phyloP scores from a whole-genome alignment of 495 filamentous ascomycete species.

The Penicillium chermesinum region DNA sequence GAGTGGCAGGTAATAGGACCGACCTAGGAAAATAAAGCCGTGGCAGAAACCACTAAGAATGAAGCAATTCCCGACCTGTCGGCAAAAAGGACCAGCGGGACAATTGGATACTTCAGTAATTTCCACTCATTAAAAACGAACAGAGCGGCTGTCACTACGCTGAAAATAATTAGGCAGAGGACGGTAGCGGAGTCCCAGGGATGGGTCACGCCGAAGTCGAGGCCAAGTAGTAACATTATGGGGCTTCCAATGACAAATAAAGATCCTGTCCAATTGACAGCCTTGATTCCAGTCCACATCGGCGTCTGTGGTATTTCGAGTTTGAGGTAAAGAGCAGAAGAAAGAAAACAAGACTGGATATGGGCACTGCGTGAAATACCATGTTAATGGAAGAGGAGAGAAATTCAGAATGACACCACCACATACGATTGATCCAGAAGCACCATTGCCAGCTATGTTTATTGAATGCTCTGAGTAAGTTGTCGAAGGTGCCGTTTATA shows the following conservation, averaged over 20 bases:
- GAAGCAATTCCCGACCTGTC: neutral
- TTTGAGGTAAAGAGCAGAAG: neutral
- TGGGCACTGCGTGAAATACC: slow-evolving; percentile 30
- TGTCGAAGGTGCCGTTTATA: no score
- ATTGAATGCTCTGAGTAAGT: neutral
- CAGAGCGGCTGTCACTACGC: slow-evolving; percentile 17
- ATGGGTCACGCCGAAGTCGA: slow-evolving; percentile 58
- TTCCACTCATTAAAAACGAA: slow-evolving; percentile 65
- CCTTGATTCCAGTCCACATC: slow-evolving; percentile 56
- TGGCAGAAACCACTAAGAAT: neutral
- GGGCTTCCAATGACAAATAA: slow-evolving; percentile 57
- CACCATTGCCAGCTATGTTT: slow-evolving; percentile 21
- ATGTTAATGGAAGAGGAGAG: slow-evolving; percentile 20
- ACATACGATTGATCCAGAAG: slow-evolving; percentile 51
- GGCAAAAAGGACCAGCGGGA: slow-evolving; percentile 58
- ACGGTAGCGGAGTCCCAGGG: slow-evolving; percentile 48
- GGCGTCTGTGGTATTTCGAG: slow-evolving; percentile 59
- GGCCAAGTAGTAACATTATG: slow-evolving; percentile 65
- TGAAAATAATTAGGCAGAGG: neutral
- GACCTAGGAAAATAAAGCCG: neutral
- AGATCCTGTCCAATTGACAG: slow-evolving; percentile 64
- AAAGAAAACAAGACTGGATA: slow-evolving; percentile 53
- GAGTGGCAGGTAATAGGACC: slow-evolving; percentile 35
- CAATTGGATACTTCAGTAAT: slow-evolving; percentile 62
- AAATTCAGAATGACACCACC: neutral